Conservation (phyloP, 805 yeast species). For the Nakazawaea peltata region DNA sequence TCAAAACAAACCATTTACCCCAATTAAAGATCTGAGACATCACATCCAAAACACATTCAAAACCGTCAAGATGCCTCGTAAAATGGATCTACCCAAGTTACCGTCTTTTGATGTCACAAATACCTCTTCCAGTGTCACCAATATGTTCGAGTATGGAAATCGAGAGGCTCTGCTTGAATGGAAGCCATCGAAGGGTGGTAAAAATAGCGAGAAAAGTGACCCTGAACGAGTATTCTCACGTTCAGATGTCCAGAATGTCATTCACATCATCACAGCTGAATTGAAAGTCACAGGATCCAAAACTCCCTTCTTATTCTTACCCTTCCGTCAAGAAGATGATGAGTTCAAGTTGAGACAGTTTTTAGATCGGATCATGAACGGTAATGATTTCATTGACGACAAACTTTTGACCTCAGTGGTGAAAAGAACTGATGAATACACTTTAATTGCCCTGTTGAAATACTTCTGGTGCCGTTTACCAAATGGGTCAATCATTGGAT, state of each 20-base stretch:
- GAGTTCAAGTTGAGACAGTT: conserved; percentile 53
- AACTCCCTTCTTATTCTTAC: conserved; percentile 67
- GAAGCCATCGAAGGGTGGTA: conserved; percentile 1
- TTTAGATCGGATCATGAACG: conserved; percentile 49
- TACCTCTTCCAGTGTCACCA: conserved; percentile 5
- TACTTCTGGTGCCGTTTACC: conserved; percentile 86
- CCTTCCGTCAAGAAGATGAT: conserved; percentile 65
- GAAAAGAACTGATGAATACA: conserved; percentile 52
- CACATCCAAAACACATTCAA: no score
- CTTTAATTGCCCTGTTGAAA: conserved; percentile 66
- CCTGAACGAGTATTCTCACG: conserved; percentile 42
- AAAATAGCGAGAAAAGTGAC: background rate
- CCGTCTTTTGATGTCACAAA: conserved; percentile 9
- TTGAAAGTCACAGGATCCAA: conserved; percentile 63
- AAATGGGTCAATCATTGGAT: conserved; percentile 71
- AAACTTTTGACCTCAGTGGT: conserved; percentile 33
- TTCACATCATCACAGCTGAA: conserved; percentile 66
- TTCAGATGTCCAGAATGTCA: conserved; percentile 55
- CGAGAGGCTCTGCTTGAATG: background rate
- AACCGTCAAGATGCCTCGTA: no score
- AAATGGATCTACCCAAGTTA: conserved; percentile 8
- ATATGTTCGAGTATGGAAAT: conserved; percentile 7
- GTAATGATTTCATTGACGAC: conserved; percentile 41
- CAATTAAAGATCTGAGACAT: no score
- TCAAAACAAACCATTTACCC: no score